A percentile compares a stretch with the other conserved stretches of the same genome.
phyloP scores from a whole-genome alignment of 2,329 filamentous ascomycete species.

The Scedosporium apiospermum region DNA sequence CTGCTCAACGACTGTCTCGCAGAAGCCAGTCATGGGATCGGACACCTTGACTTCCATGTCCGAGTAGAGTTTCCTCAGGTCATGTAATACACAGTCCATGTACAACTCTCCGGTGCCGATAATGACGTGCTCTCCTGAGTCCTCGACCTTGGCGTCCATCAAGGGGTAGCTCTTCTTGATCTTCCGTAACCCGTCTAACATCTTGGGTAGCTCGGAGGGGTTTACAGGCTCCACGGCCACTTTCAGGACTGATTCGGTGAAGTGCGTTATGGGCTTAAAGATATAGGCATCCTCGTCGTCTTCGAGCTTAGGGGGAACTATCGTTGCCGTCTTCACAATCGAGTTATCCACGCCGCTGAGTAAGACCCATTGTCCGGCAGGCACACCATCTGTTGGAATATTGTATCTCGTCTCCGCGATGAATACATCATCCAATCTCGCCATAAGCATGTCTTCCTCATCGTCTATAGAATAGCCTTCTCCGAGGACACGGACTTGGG shows the following conservation, averaged over 20 bases:
- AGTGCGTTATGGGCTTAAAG: slow-evolving; percentile 85
- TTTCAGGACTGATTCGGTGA: slow-evolving; percentile 96
- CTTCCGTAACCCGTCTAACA: slow-evolving; percentile 92
- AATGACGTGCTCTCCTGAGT: slow-evolving; percentile 92
- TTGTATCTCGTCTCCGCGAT: slow-evolving; percentile 92
- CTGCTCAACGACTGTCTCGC: slow-evolving; percentile 94
- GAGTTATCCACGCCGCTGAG: slow-evolving; percentile 92
- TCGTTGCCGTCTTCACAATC: slow-evolving; percentile 92
- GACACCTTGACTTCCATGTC: slow-evolving; percentile 99
- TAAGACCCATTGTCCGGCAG: slow-evolving; percentile 89
- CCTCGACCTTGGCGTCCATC: slow-evolving; percentile 93
- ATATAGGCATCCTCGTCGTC: slow-evolving; percentile 91
- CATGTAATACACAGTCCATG: slow-evolving; percentile 97
- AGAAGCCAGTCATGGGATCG: slow-evolving; percentile 94
- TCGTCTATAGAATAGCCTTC: slow-evolving; percentile 95
- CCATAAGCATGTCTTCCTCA: slow-evolving; percentile 91
- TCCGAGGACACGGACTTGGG: slow-evolving; percentile 81
- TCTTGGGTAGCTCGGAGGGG: slow-evolving; percentile 94
- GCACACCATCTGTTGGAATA: slow-evolving; percentile 81
- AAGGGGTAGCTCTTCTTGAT: slow-evolving; percentile 97
- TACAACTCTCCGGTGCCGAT: slow-evolving; percentile 97
- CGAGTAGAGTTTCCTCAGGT: slow-evolving; percentile 84
- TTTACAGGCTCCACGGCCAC: slow-evolving; percentile 97
- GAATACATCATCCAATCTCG: slow-evolving; percentile 76
- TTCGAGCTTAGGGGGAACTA: slow-evolving; percentile 70